These are phyloP conservation scores for Daldinia loculata DNA, from an alignment of 495 filamentous ascomycete genomes.

Conservation along the genomic window DNA sequence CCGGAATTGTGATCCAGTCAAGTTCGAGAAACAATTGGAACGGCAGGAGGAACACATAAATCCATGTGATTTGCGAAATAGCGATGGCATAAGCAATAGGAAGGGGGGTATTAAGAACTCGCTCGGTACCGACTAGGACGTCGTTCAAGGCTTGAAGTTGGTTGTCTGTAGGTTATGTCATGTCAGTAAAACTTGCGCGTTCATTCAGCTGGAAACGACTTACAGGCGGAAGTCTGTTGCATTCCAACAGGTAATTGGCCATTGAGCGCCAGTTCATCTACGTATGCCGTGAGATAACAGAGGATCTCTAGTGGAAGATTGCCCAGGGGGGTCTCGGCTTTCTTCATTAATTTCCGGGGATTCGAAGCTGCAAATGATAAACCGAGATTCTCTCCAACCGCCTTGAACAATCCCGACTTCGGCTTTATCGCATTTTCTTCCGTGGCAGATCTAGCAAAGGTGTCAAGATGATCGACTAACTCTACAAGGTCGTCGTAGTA, in stretches of 20 bases:
- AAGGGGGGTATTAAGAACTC: constrained; percentile 84
- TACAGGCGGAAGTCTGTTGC: constrained; percentile 59
- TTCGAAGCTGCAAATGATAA: constrained; percentile 75
- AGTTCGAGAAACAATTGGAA: constrained; percentile 77
- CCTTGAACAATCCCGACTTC: constrained; percentile 66
- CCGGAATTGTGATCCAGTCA: constrained; percentile 83
- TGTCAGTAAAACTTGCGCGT: constrained; percentile 12
- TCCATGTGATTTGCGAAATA: constrained; percentile 87
- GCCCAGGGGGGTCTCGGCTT: constrained; percentile 67
- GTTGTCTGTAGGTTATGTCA: constrained; percentile 47
- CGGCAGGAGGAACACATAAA: constrained; percentile 83
- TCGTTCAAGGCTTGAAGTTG: constrained; percentile 72
- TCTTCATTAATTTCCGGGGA: constrained; percentile 75
- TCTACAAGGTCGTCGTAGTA: constrained; percentile 72
- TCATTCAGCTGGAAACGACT: constrained; percentile 3
- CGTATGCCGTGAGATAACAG: constrained; percentile 72
- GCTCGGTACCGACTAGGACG: constrained; percentile 75
- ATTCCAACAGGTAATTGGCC: constrained; percentile 62
- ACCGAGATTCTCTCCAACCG: constrained; percentile 72
- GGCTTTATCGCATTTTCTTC: constrained; percentile 56
- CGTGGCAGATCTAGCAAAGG: constrained; percentile 75
- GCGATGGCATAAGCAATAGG: constrained; percentile 87
- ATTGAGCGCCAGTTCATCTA: constrained; percentile 64
- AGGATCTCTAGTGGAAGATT: constrained; percentile 83
- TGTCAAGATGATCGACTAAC: constrained; percentile 68